phyloP scores from a whole-genome alignment of 345 rosid genomes.

The Syzygium oleosum region DNA sequence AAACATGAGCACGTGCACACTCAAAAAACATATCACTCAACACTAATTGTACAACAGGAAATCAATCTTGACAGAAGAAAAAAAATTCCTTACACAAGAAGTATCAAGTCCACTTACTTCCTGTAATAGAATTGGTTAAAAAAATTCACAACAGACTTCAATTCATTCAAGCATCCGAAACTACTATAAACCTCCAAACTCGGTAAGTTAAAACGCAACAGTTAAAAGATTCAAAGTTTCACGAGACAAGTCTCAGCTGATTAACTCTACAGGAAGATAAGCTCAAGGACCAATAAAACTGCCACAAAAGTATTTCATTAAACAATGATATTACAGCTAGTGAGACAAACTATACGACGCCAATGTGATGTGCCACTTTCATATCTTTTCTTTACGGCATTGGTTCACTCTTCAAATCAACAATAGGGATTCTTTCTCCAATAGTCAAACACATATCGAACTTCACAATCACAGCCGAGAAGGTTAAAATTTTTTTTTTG shows the following conservation, averaged over 20 bases:
- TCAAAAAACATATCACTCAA: background rate
- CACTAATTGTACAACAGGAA: background rate
- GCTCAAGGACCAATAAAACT: background rate
- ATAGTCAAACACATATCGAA: background rate
- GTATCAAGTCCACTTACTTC: background rate
- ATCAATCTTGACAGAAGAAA: background rate
- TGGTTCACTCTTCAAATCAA: background rate
- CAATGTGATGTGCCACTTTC: background rate
- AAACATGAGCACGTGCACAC: background rate
- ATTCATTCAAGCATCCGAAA: background rate
- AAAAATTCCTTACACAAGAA: background rate
- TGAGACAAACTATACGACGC: background rate
- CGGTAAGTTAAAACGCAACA: background rate
- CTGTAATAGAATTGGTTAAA: background rate
- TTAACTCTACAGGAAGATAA: background rate
- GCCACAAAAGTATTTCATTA: background rate
- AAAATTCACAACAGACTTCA: background rate
- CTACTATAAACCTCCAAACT: background rate
- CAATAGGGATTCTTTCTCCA: background rate
- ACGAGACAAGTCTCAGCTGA: background rate
- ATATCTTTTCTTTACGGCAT: background rate
- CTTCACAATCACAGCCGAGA: background rate
- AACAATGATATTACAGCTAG: background rate
- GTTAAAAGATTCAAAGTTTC: background rate
- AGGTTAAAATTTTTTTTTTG: background rate